Conservation (phyloP, 495 filamentous ascomycete species). For the Penicillium angulare region DNA sequence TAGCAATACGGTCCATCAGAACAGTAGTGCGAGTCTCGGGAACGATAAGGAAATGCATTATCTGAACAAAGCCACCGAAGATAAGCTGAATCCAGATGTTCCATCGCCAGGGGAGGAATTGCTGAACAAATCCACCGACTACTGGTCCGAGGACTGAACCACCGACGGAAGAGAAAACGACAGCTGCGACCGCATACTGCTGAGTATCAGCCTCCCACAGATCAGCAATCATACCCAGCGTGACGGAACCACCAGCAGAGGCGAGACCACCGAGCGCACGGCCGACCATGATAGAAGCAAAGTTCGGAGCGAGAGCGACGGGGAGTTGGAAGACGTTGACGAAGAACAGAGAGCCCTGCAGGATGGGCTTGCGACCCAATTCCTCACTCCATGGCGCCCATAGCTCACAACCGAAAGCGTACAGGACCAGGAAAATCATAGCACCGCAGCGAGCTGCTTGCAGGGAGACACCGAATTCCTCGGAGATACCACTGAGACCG, state of each 20-base stretch:
- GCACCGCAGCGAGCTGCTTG: constrained; percentile 66
- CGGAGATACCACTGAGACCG: constrained; percentile 58
- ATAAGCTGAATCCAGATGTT: constrained; percentile 80
- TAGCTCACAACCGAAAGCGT: constrained; percentile 78
- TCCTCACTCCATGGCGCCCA: constrained; percentile 85
- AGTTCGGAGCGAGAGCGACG: constrained; percentile 68
- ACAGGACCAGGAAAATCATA: constrained; percentile 68
- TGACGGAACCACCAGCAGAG: constrained; percentile 76
- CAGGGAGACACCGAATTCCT: constrained; percentile 60
- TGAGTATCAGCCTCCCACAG: constrained; percentile 76
- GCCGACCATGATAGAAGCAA: constrained; percentile 61
- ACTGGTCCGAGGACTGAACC: constrained; percentile 79
- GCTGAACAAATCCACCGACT: constrained; percentile 72
- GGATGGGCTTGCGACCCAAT: constrained; percentile 66
- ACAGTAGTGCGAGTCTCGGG: constrained; percentile 59
- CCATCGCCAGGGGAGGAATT: constrained; percentile 68
- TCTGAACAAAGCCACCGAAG: constrained; percentile 63
- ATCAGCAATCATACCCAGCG: constrained; percentile 79
- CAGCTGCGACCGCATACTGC: constrained; percentile 62
- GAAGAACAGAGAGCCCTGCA: constrained; percentile 66
- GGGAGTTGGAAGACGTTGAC: constrained; percentile 77
- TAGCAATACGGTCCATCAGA: constrained; percentile 60
- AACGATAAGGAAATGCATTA: constrained; percentile 62
- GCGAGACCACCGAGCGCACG: constrained; percentile 68
- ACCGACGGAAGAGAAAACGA: constrained; percentile 73